Evolutionary conservation across 352 stramenopile species (phyloP).

Genomic region (Phytophthora vignae): DNA sequence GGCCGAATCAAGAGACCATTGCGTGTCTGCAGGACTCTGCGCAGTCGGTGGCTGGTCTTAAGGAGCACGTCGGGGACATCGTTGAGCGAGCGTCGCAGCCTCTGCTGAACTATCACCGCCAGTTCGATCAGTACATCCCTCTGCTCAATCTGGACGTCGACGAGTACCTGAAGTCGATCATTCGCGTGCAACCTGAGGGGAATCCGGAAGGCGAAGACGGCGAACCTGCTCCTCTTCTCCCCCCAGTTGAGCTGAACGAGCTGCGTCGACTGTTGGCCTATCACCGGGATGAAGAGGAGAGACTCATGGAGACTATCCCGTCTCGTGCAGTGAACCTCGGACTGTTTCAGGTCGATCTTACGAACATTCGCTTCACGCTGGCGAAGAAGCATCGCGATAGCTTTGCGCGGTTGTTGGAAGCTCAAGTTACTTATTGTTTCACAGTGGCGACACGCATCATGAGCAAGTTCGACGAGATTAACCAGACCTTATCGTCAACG

Average conservation of each 20-base stretch:
- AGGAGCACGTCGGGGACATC: constrained; percentile 54
- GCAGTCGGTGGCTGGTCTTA: constrained; percentile 65
- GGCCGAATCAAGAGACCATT: constrained; percentile 93
- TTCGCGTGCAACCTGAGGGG: constrained; percentile 49
- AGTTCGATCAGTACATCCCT: constrained; percentile 88
- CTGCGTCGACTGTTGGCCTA: constrained; percentile 67
- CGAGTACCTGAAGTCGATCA: constrained; percentile 77
- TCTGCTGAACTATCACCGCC: constrained; percentile 78
- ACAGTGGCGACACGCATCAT: constrained; percentile 72
- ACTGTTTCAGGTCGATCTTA: constrained; percentile 83
- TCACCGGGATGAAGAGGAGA: constrained; percentile 72
- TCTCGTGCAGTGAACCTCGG: constrained; percentile 75
- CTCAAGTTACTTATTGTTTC: constrained; percentile 75
- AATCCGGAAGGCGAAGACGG: constrained; percentile 44
- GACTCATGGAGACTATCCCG: constrained; percentile 76
- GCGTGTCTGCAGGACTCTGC: constrained; percentile 76
- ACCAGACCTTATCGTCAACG: constrained; percentile 76
- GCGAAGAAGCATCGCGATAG: constrained; percentile 84
- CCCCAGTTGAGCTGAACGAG: constrained; percentile 81
- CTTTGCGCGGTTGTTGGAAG: constrained; percentile 76
- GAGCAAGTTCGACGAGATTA: constrained; percentile 88
- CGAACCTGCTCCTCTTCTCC: constrained; percentile 56
- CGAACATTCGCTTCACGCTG: constrained; percentile 76
- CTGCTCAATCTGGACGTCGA: constrained; percentile 93
- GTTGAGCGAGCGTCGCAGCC: constrained; percentile 59